Evolutionary conservation across 306 rosid species (phyloP).

Genomic region (Castanea crenata): DNA sequence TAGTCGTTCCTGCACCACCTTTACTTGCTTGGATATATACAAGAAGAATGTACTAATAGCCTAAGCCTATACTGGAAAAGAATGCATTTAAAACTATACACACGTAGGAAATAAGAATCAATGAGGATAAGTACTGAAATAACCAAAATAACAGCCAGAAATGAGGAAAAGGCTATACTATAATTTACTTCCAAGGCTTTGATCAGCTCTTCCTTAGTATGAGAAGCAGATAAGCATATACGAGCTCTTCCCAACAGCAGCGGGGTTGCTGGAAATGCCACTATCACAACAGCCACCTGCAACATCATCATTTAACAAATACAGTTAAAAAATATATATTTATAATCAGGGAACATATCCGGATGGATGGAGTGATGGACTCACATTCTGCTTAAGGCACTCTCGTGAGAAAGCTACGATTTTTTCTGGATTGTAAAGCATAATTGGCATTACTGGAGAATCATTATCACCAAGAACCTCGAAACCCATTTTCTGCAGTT

Average conservation of each 20-base stretch:
- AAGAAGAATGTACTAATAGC: too few species aligned
- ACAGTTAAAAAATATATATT: background rate
- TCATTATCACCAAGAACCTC: conserved; percentile 76
- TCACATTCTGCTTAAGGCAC: conserved; percentile 79
- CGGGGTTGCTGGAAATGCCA: conserved; percentile 91
- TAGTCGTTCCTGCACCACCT: too few species aligned
- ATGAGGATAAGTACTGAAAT: too few species aligned
- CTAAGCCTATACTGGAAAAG: too few species aligned
- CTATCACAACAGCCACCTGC: conserved; percentile 82
- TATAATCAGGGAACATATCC: background rate
- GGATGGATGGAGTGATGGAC: conserved; percentile 25
- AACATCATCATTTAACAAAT: background rate
- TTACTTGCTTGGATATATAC: too few species aligned
- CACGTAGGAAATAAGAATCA: too few species aligned
- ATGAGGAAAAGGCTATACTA: too few species aligned
- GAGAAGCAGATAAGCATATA: conserved; percentile 86
- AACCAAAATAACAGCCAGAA: too few species aligned
- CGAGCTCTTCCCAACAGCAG: conserved; percentile 79
- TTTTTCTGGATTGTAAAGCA: conserved; percentile 87
- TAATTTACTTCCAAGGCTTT: conserved; percentile 62
- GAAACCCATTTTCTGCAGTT: conserved; percentile 81
- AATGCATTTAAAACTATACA: too few species aligned
- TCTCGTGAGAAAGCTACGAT: conserved; percentile 82
- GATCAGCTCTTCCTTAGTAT: conserved; percentile 73
- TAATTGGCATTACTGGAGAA: conserved; percentile 86